These are phyloP conservation scores for Athelia sp. DNA, from an alignment of 1,284 basidiomycete genomes.

Conservation along the genomic window DNA sequence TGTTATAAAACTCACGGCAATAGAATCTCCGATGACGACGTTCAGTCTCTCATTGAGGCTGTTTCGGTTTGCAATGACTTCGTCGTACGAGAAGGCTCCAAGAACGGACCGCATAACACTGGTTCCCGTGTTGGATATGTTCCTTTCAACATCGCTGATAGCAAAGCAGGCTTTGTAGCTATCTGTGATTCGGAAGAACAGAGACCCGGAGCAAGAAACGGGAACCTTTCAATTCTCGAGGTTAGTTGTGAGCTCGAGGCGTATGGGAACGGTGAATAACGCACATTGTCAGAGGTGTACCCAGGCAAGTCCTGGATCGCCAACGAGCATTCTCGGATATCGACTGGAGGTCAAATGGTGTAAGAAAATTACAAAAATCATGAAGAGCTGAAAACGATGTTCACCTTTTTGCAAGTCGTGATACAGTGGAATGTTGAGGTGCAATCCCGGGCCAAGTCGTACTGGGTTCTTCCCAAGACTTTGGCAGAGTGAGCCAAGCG, in stretches of 20 bases:
- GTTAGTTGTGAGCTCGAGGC: neutral
- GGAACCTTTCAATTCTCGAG: conserved; percentile 27
- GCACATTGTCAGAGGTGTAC: conserved; percentile 48
- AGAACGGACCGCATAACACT: conserved; percentile 46
- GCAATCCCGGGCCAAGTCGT: neutral
- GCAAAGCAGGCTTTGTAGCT: conserved; percentile 48
- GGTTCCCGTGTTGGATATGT: conserved; percentile 45
- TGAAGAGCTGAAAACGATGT: no score
- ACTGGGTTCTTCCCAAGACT: neutral
- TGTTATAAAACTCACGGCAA: conserved; percentile 25
- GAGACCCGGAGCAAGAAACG: conserved; percentile 42
- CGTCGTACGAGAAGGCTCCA: conserved; percentile 42
- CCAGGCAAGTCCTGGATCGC: conserved; percentile 24
- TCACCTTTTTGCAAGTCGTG: neutral
- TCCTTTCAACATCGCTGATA: conserved; percentile 39
- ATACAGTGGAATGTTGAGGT: neutral
- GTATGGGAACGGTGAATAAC: neutral
- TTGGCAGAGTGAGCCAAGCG: neutral
- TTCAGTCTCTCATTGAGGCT: conserved; percentile 43
- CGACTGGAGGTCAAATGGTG: conserved; percentile 1
- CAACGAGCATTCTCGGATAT: conserved; percentile 4
- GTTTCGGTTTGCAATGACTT: conserved; percentile 47
- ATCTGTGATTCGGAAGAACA: conserved; percentile 44
- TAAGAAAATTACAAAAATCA: no score
- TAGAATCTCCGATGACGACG: conserved; percentile 41